Evolutionary conservation across 148 eudicot species (phyloP).

Genomic region (Diospyros lotus): DNA sequence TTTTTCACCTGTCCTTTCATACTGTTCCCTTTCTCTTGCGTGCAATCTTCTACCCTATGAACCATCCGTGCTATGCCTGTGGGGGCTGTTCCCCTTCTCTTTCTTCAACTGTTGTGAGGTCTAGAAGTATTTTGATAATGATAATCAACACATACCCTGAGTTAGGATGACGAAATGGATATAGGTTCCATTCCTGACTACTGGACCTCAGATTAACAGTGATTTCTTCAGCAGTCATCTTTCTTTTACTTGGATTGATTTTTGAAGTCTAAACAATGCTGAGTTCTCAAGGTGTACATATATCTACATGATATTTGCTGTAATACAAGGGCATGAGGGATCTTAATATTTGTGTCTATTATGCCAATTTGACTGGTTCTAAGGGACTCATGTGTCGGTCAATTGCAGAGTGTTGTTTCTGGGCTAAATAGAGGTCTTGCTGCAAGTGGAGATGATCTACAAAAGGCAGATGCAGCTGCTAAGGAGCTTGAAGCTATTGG

Average conservation of each 20-base stretch:
- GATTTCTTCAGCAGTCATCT: not conserved
- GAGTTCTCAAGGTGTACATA: not conserved
- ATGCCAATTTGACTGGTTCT: not conserved
- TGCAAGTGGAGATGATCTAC: slow-evolving; percentile 76
- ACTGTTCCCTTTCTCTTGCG: not conserved
- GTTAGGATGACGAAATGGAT: not conserved
- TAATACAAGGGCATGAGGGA: not conserved
- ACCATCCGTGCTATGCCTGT: no score
- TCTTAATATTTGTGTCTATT: not conserved
- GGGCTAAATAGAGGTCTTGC: slow-evolving; percentile 98
- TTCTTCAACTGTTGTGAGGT: no score
- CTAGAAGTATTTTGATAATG: no score
- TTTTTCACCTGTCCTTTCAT: not conserved
- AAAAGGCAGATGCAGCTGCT: slow-evolving; percentile 77
- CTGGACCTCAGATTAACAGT: not conserved
- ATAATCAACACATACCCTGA: not conserved
- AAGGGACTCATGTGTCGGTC: not conserved
- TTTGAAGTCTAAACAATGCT: not conserved
- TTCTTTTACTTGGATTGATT: not conserved
- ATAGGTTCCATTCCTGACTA: not conserved
- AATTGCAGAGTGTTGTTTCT: slow-evolving; percentile 67
- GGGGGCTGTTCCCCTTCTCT: not conserved
- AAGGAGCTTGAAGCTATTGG: slow-evolving; percentile 67
- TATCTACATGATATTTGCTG: not conserved
- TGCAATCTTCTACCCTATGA: no score